These are phyloP conservation scores for Chaetomiaceae sp. DNA, from an alignment of 2,329 filamentous ascomycete species.

Conservation along the genomic window DNA sequence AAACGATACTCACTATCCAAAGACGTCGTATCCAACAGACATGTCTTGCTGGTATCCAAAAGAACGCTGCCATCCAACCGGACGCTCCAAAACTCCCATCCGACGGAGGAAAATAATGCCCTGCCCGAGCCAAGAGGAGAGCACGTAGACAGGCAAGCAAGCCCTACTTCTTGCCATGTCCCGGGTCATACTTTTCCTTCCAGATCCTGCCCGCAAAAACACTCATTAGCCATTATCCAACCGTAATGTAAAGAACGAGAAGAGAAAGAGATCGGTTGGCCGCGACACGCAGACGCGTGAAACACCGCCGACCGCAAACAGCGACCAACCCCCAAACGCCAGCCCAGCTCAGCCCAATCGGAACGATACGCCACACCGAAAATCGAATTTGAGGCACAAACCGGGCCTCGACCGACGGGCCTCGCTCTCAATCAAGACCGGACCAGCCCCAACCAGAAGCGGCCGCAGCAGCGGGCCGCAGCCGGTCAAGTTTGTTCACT, in stretches of 20 bases:
- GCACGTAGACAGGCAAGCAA: neutral
- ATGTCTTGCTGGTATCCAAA: neutral
- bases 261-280: neutral
- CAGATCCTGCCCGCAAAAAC: constrained; percentile 69
- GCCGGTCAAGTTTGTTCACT: neutral
- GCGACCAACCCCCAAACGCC: neutral
- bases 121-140: too few species aligned
- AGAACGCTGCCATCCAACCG: neutral
- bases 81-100: neutral
- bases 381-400: neutral
- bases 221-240: neutral
- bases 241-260: neutral
- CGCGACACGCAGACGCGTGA: neutral
- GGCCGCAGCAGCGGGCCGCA: constrained; percentile 4
- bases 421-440: too few species aligned
- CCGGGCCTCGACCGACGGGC: neutral
- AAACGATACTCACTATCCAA: neutral
- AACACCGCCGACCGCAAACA: neutral
- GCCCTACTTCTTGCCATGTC: constrained; percentile 39
- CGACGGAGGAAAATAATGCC: too few species aligned
- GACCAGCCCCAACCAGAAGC: neutral
- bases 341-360: neutral
- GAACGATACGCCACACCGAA: neutral
- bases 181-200: constrained; percentile 86
- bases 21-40: neutral